Evolutionary conservation across 257 asterid genomes (phyloP).

Genomic region (Eustoma russellianum): DNA sequence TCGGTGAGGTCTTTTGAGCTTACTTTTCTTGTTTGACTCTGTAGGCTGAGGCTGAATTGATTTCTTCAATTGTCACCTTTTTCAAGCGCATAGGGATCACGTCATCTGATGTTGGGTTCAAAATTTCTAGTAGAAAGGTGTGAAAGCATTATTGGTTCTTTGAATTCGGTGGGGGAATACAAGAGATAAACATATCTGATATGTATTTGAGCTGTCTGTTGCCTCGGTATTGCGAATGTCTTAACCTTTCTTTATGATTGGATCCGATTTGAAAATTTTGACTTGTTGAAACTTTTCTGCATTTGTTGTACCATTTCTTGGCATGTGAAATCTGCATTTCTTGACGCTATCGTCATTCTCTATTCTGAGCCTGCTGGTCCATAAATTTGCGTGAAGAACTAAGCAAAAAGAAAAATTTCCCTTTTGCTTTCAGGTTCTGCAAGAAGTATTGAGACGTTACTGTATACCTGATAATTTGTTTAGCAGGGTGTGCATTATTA

Average conservation of each 20-base stretch:
- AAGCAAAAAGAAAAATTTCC: not conserved
- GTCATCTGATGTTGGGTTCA: conserved; percentile 90
- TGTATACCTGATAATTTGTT: conserved; percentile 68
- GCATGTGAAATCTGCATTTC: no score
- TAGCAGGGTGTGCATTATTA: conserved; percentile 78
- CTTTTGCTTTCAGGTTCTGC: conserved; percentile 63
- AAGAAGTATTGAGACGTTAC: conserved; percentile 74
- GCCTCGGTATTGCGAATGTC: no score
- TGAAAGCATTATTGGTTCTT: not conserved
- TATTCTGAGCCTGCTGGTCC: no score
- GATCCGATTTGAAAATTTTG: no score
- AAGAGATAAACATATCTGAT: no score
- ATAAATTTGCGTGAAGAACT: not conserved
- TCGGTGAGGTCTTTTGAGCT: not conserved
- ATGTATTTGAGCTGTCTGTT: not conserved
- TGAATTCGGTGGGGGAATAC: no score
- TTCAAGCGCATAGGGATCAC: conserved; percentile 97
- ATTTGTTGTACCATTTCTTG: no score
- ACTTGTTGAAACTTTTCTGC: no score
- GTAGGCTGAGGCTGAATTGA: conserved; percentile 98
- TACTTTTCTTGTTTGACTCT: conserved; percentile 6
- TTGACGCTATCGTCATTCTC: no score
- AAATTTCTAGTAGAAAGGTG: conserved; percentile 96
- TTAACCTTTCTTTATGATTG: no score
- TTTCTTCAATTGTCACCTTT: conserved; percentile 73